These are phyloP conservation scores for Termitomyces sp. DNA, from an alignment of 768 basidiomycete genomes.

Conservation along the genomic window DNA sequence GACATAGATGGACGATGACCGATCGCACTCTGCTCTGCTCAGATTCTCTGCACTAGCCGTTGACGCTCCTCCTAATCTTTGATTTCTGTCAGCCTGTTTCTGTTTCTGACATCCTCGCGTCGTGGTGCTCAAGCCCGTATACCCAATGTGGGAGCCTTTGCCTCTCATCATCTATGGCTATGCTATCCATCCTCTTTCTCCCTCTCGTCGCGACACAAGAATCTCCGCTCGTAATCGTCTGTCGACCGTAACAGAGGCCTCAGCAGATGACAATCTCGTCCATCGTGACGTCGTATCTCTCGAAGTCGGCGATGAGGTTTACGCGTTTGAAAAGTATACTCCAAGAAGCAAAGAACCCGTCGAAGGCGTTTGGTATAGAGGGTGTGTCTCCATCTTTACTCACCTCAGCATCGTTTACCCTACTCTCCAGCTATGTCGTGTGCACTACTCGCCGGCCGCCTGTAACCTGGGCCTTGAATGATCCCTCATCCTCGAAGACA, in stretches of 20 bases:
- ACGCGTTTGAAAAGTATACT: slow-evolving; percentile 91
- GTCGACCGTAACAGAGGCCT: slow-evolving; percentile 60
- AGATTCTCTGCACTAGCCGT: not conserved
- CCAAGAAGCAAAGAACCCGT: slow-evolving; percentile 62
- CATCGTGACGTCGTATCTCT: slow-evolving; percentile 78
- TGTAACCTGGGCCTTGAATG: slow-evolving; percentile 59
- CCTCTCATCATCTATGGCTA: slow-evolving; percentile 85
- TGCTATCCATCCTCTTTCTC: slow-evolving; percentile 78
- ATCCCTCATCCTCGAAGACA: slow-evolving; percentile 49
- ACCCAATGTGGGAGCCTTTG: slow-evolving; percentile 46
- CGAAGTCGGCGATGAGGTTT: slow-evolving; percentile 95
- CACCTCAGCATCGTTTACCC: slow-evolving; percentile 5
- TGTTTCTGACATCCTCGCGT: not conserved
- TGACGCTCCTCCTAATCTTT: not conserved
- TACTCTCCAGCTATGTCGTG: slow-evolving; percentile 67
- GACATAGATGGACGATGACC: not conserved
- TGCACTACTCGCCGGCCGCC: slow-evolving; percentile 74
- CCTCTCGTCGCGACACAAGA: slow-evolving; percentile 69
- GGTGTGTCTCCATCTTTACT: slow-evolving; percentile 45
- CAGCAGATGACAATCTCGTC: slow-evolving; percentile 56
- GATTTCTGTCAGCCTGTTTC: not conserved
- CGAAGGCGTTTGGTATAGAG: slow-evolving; percentile 88
- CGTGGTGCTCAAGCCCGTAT: slow-evolving; percentile 2
- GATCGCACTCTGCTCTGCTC: not conserved
- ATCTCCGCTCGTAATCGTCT: slow-evolving; percentile 50